Evolutionary conservation across 331 rosid genomes (phyloP).

Genomic region (Rhamnella rubrinervis): DNA sequence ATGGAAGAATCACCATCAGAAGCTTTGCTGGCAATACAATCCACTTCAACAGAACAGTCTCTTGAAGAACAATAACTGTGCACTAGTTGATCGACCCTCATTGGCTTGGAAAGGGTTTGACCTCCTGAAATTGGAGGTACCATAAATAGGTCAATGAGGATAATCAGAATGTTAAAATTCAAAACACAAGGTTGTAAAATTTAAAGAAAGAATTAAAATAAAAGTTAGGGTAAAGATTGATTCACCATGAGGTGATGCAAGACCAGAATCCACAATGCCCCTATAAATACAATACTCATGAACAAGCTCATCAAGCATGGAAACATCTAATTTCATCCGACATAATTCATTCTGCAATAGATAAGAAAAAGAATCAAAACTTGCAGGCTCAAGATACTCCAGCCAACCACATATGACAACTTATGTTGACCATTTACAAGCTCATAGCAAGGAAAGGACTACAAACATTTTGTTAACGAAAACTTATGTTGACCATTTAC

Average conservation of each 20-base stretch:
- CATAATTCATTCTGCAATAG: constrained; percentile 88
- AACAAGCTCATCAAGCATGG: constrained; percentile 93
- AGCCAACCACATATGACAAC: too few relatives aligned
- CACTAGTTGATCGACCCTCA: constrained; percentile 54
- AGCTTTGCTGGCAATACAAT: constrained; percentile 59
- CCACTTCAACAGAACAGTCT: constrained; percentile 61
- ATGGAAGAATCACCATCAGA: constrained; percentile 84
- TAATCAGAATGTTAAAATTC: constrained; percentile 21
- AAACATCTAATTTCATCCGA: constrained; percentile 79
- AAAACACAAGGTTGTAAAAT: constrained; percentile 4
- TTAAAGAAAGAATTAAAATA: neutral
- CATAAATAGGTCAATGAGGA: constrained; percentile 21
- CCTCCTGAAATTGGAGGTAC: constrained; percentile 48
- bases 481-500: neutral
- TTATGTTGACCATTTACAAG: too few relatives aligned
- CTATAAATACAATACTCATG: constrained; percentile 93
- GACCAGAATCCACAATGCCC: constrained; percentile 86
- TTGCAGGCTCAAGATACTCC: neutral
- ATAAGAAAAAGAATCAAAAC: constrained; percentile 20
- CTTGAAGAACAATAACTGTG: constrained; percentile 54
- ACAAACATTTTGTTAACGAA: neutral
- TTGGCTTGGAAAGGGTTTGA: constrained; percentile 45
- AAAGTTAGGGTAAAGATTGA: neutral
- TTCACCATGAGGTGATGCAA: constrained; percentile 36
- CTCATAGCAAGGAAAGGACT: too few relatives aligned